Conservation (phyloP, 2,329 filamentous ascomycete species). For the Nectriaceae sp. region DNA sequence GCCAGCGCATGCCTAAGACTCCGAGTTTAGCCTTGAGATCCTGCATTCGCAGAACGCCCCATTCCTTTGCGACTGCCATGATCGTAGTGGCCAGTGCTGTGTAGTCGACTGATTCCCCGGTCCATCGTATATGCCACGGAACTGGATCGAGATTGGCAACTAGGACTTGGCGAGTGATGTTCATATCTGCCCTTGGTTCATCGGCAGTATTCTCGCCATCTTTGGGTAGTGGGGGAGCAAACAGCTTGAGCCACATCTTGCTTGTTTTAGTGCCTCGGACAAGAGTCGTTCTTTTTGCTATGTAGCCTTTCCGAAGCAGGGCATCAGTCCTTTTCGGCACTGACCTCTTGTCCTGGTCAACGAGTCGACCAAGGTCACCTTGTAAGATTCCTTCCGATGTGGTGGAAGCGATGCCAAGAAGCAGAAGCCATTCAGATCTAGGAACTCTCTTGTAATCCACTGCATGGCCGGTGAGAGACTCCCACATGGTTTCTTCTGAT, state of each 20-base stretch:
- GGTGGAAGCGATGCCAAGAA: slow-evolving; percentile 58
- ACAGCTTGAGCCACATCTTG: slow-evolving; percentile 61
- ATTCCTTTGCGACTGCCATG: slow-evolving; percentile 58
- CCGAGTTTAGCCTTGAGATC: slow-evolving; percentile 61
- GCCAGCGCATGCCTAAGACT: slow-evolving; percentile 54
- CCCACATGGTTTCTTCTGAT: slow-evolving; percentile 60
- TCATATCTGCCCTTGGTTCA: slow-evolving; percentile 35
- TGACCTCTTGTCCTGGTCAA: slow-evolving; percentile 64
- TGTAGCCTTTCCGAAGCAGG: slow-evolving; percentile 61
- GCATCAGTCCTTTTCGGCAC: slow-evolving; percentile 62
- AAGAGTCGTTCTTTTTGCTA: slow-evolving; percentile 61
- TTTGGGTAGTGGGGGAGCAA: slow-evolving; percentile 49
- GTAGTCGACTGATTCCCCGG: slow-evolving; percentile 59
- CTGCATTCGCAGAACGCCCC: slow-evolving; percentile 58
- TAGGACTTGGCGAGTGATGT: slow-evolving; percentile 41
- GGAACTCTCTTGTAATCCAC: slow-evolving; percentile 61
- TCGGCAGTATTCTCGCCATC: slow-evolving; percentile 27
- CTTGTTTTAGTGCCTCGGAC: slow-evolving; percentile 62
- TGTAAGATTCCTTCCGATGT: slow-evolving; percentile 60
- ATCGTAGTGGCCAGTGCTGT: slow-evolving; percentile 58
- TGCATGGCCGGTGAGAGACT: slow-evolving; percentile 59
- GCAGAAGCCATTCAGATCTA: slow-evolving; percentile 58
- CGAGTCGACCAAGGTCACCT: slow-evolving; percentile 58
- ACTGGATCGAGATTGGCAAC: slow-evolving; percentile 53
- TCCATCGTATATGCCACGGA: slow-evolving; percentile 58